Conservation (phyloP, 176 grass and related monocot genomes). For the Coix lacrymajobi region DNA sequence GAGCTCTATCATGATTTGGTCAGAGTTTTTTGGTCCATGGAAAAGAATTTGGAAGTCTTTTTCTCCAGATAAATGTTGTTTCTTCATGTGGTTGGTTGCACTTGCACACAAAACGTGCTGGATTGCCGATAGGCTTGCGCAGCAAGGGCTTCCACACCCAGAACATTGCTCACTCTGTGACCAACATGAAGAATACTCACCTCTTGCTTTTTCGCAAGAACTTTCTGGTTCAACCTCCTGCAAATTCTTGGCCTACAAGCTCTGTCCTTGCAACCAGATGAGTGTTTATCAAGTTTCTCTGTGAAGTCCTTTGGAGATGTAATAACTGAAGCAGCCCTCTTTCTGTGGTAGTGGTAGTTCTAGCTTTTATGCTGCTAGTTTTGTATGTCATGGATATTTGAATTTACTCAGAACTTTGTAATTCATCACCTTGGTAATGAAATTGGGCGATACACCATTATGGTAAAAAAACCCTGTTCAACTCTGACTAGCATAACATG, state of each 20-base stretch:
- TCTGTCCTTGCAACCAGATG: background rate
- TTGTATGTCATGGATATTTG: background rate
- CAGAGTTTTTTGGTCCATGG: background rate
- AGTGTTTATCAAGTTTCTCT: background rate
- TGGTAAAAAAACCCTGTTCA: background rate
- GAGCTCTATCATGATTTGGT: background rate
- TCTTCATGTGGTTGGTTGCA: background rate
- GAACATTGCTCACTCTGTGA: background rate
- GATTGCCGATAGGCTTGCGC: background rate
- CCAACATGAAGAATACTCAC: background rate
- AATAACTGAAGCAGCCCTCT: background rate
- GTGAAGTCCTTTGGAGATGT: background rate
- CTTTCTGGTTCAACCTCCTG: background rate
- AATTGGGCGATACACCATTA: background rate
- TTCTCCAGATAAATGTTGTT: background rate
- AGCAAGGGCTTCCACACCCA: background rate
- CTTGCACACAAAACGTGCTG: background rate
- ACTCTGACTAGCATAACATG: background rate
- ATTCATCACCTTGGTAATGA: background rate
- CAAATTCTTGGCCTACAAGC: background rate
- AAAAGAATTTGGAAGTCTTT: background rate
- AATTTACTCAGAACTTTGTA: background rate
- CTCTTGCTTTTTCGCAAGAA: background rate
- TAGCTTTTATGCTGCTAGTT: background rate
- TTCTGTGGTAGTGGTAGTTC: background rate